Evolutionary conservation across 2,329 filamentous ascomycete species (phyloP).

Genomic region (Fusarium chlamydosporum): DNA sequence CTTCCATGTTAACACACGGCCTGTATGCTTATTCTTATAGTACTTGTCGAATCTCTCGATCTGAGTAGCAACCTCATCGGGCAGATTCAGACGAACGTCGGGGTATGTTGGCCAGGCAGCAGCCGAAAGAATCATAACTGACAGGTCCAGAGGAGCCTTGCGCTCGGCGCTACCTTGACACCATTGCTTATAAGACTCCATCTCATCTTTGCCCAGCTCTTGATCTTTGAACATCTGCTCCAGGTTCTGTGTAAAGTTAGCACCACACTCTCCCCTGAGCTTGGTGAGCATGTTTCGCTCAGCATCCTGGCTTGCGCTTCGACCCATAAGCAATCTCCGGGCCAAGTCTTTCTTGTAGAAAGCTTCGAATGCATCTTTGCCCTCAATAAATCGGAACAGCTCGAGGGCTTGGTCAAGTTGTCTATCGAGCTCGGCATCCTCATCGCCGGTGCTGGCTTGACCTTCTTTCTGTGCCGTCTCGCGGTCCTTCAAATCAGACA

Average conservation of each 20-base stretch:
- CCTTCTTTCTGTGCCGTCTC: constrained; percentile 71
- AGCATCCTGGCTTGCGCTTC: constrained; percentile 93
- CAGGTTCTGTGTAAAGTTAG: constrained; percentile 94
- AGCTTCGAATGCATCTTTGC: constrained; percentile 97
- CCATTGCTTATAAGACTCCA: constrained; percentile 85
- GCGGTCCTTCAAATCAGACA: constrained; percentile 72
- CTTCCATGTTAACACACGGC: constrained; percentile 90
- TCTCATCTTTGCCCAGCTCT: constrained; percentile 91
- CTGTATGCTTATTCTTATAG: constrained; percentile 91
- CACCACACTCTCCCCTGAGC: constrained; percentile 92
- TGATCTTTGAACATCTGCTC: constrained; percentile 99
- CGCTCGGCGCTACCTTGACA: constrained; percentile 65
- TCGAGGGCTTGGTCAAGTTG: constrained; percentile 95
- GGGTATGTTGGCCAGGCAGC: constrained; percentile 94
- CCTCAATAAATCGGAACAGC: constrained; percentile 95
- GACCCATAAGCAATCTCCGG: constrained; percentile 87
- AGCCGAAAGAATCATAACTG: constrained; percentile 90
- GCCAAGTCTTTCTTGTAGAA: constrained; percentile 99
- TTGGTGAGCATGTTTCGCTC: constrained; percentile 96
- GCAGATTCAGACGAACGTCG: constrained; percentile 79
- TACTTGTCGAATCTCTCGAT: constrained; percentile 86
- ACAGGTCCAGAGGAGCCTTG: constrained; percentile 71
- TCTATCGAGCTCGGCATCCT: constrained; percentile 91
- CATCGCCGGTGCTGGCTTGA: constrained; percentile 79
- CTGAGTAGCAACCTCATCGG: constrained; percentile 79